phyloP scores from a whole-genome alignment of 257 asterid species.

The Capsicum rhomboideum region DNA sequence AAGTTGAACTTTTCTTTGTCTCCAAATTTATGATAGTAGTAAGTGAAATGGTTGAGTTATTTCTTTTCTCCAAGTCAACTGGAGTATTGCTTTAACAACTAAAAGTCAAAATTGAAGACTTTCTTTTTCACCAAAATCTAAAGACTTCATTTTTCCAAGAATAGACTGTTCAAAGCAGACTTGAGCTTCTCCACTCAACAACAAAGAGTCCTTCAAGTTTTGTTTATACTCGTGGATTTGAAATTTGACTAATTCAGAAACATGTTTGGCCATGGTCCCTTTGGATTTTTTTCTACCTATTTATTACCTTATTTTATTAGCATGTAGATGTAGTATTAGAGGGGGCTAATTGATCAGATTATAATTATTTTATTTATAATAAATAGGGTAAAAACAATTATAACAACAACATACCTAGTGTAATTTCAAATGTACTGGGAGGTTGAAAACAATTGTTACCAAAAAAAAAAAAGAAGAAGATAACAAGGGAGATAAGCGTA shows the following conservation, averaged over 20 bases:
- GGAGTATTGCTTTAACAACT: background rate
- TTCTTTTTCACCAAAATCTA: background rate
- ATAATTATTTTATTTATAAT: too few species aligned
- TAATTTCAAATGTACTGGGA: too few species aligned
- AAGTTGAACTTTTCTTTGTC: background rate
- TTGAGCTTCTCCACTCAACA: background rate
- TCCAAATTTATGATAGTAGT: background rate
- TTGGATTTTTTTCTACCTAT: background rate
- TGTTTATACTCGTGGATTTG: background rate
- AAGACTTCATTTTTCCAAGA: background rate
- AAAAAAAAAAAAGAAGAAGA: too few species aligned
- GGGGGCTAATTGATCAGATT: too few species aligned
- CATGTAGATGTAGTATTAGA: too few species aligned
- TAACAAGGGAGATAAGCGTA: too few species aligned
- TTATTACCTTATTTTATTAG: too few species aligned
- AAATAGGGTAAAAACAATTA: too few species aligned
- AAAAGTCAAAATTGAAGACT: background rate
- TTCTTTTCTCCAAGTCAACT: background rate
- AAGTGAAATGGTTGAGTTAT: background rate
- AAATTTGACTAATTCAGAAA: background rate
- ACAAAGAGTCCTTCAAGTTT: background rate
- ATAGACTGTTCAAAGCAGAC: background rate
- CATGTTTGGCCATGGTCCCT: background rate
- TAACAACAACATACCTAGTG: too few species aligned
- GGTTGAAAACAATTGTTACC: too few species aligned